These are phyloP conservation scores for Fusarium bactridioides DNA, from an alignment of 2,329 filamentous ascomycete species.

Conservation along the genomic window DNA sequence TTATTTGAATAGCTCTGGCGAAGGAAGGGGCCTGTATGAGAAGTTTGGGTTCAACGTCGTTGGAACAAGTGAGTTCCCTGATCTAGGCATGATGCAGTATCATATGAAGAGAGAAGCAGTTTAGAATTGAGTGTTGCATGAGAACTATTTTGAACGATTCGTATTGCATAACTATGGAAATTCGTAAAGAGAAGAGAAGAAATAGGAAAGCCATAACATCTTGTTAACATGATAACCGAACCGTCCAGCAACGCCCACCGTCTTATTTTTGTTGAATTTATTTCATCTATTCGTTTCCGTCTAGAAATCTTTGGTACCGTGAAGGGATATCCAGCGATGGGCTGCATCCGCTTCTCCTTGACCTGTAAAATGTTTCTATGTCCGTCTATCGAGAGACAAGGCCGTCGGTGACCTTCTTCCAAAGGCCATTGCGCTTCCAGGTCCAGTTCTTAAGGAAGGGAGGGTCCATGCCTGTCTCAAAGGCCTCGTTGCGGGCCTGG, in stretches of 20 bases:
- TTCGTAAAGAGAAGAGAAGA: slow-evolving; percentile 24
- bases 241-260: slow-evolving; percentile 32
- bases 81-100: slow-evolving; percentile 34
- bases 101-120: slow-evolving; percentile 44
- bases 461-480: slow-evolving; percentile 75
- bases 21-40: slow-evolving; percentile 42
- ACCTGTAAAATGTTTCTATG: background rate
- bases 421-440: slow-evolving; percentile 62
- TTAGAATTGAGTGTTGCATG: background rate
- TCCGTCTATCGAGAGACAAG: slow-evolving; percentile 36
- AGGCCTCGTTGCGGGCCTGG: slow-evolving; percentile 68
- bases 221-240: slow-evolving; percentile 21
- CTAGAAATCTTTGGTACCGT: slow-evolving; percentile 4
- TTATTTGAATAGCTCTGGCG: slow-evolving; percentile 42
- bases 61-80: slow-evolving; percentile 30
- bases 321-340: slow-evolving; percentile 1
- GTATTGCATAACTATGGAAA: slow-evolving; percentile 23
- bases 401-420: slow-evolving; percentile 44
- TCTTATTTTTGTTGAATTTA: slow-evolving; percentile 16
- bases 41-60: slow-evolving; percentile 41
- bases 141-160: slow-evolving; percentile 10
- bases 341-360: background rate
- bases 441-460: slow-evolving; percentile 70
- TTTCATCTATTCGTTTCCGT: slow-evolving; percentile 27
- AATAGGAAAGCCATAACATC: slow-evolving; percentile 23